Percentiles rank a stretch among this genome's conserved stretches.
Conservation (phyloP, 2,329 filamentous ascomycete genomes). For the Cyclaneusma minus region DNA sequence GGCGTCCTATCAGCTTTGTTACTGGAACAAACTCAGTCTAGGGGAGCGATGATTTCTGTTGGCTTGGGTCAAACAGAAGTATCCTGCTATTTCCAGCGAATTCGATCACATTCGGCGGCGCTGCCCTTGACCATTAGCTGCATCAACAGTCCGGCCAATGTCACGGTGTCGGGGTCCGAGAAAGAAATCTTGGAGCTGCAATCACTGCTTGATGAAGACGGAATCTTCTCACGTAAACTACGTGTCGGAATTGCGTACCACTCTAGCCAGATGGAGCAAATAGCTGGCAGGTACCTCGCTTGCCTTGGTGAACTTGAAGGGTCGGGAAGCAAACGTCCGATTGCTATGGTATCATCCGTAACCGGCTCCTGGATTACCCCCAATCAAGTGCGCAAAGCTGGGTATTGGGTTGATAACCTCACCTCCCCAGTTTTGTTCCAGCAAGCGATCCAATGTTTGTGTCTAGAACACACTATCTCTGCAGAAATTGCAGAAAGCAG, state of each 20-base stretch:
- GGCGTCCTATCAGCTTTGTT: conserved; percentile 10
- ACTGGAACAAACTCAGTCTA: conserved; percentile 9
- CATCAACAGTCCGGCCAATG: conserved; percentile 19
- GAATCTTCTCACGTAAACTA: conserved; percentile 17
- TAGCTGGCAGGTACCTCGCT: conserved; percentile 10
- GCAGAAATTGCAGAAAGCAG: no score
- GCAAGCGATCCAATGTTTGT: no score
- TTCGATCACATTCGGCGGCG: no score
- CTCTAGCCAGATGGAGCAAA: conserved; percentile 21
- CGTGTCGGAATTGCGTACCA: conserved; percentile 26
- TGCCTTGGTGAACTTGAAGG: no score
- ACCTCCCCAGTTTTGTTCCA: conserved; percentile 27
- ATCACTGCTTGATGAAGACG: conserved; percentile 8
- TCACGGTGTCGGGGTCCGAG: conserved; percentile 16
- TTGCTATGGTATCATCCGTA: no score
- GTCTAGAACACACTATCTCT: no score
- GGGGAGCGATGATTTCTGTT: conserved; percentile 41
- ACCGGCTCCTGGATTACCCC: no score
- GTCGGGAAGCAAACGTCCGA: no score
- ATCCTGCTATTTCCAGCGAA: no score
- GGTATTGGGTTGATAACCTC: conserved; percentile 31
- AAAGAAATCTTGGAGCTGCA: conserved; percentile 10
- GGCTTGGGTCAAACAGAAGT: conserved; percentile 15
- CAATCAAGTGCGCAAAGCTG: no score
- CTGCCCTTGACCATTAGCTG: conserved; percentile 19